A percentile compares a stretch with the other conserved stretches of the same genome.
phyloP scores from a whole-genome alignment of 306 rosid genomes.

The Pyrus bretschneideri region DNA sequence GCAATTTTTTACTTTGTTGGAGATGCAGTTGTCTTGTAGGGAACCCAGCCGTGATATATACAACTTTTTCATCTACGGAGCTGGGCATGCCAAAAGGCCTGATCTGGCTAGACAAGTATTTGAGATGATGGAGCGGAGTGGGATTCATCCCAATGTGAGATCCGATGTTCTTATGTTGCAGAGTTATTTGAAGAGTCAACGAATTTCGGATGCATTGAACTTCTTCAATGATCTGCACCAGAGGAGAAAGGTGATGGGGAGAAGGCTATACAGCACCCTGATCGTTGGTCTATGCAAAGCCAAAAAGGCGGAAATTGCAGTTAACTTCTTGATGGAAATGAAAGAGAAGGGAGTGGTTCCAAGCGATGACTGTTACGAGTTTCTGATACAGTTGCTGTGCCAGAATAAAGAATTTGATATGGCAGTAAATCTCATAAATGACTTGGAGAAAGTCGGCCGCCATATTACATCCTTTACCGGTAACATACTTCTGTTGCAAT shows the following conservation, averaged over 20 bases:
- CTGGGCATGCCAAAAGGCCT: conserved; percentile 41
- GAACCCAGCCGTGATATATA: conserved; percentile 16
- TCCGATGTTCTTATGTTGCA: conserved; percentile 40
- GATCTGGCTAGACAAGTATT: conserved; percentile 56
- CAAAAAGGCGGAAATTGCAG: conserved; percentile 40
- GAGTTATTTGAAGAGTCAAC: conserved; percentile 38
- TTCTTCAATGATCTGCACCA: conserved; percentile 35
- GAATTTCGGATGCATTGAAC: conserved; percentile 54
- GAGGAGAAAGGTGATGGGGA: conserved; percentile 22
- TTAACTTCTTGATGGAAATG: conserved; percentile 32
- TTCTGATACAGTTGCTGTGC: conserved; percentile 46
- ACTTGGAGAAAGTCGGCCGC: conserved; percentile 58
- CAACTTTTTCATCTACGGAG: conserved; percentile 50
- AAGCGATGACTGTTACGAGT: conserved; percentile 49
- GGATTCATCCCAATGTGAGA: conserved; percentile 29
- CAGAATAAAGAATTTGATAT: conserved; percentile 24
- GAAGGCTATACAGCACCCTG: conserved; percentile 32
- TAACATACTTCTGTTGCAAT: conserved; percentile 51
- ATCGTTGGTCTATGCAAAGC: conserved; percentile 47
- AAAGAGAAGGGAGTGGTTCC: conserved; percentile 39
- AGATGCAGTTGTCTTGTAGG: conserved; percentile 39
- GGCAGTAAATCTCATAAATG: conserved; percentile 44
- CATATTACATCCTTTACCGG: conserved; percentile 61
- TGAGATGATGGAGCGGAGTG: conserved; percentile 50
- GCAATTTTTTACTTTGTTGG: conserved; percentile 39